Conservation (phyloP, 331 rosid species). For the Prunus yedoensis region DNA sequence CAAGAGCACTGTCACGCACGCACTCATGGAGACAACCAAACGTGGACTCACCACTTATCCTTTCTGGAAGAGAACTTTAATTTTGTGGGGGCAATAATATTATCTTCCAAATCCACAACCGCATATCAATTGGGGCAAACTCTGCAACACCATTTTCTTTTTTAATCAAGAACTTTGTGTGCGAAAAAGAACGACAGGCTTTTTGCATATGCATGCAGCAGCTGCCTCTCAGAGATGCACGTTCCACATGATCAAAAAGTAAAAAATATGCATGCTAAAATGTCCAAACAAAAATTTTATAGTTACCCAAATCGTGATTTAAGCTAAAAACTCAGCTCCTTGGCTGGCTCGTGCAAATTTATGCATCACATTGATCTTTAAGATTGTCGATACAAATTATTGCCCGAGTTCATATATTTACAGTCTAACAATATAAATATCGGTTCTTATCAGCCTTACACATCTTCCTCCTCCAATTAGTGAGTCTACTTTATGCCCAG, state of each 20-base stretch:
- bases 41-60: conserved; percentile 24
- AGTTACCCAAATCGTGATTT: not conserved
- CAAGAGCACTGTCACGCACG: conserved; percentile 26
- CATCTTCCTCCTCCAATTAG: not conserved
- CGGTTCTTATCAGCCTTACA: not conserved
- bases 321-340: no score
- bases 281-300: not conserved
- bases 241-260: not conserved
- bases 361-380: no score
- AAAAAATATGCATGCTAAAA: no score
- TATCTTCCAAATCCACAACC: not conserved
- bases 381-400: no score
- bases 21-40: conserved; percentile 27
- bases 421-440: no score
- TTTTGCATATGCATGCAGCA: not conserved
- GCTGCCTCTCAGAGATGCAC: not conserved
- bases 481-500: not conserved
- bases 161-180: not conserved
- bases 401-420: no score
- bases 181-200: not conserved
- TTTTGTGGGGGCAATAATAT: no score
- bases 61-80: not conserved
- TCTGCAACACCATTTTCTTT: not conserved
- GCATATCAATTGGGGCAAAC: not conserved
- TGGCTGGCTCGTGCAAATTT: no score